phyloP scores from a whole-genome alignment of 495 filamentous ascomycete genomes.

The Rusavskia elegans region DNA sequence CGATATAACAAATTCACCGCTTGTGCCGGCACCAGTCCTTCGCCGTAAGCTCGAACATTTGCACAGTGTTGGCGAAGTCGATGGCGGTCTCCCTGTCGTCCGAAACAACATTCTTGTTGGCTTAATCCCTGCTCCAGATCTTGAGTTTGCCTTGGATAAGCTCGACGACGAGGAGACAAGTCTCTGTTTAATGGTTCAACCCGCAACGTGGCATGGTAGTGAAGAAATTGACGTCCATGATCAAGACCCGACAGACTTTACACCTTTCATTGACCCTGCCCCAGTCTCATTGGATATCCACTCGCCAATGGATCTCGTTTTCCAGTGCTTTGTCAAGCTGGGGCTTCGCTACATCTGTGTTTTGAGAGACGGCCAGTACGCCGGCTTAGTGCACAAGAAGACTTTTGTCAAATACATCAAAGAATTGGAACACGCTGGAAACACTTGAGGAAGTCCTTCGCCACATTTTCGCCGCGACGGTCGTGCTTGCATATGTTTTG shows the following conservation, averaged over 20 bases:
- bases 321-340: constrained; percentile 92
- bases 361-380: constrained; percentile 64
- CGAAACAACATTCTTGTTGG: constrained; percentile 68
- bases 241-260: constrained; percentile 66
- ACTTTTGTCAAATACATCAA: constrained; percentile 90
- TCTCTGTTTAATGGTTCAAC: constrained; percentile 67
- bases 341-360: constrained; percentile 90
- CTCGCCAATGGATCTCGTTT: constrained; percentile 88
- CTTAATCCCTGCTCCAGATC: constrained; percentile 82
- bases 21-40: constrained; percentile 58
- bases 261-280: constrained; percentile 78
- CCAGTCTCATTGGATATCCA: constrained; percentile 78
- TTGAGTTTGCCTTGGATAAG: constrained; percentile 83
- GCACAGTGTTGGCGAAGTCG: constrained; percentile 75
- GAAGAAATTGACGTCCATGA: constrained; percentile 35
- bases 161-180: constrained; percentile 56
- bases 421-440: constrained; percentile 42
- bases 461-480: too few relatives aligned
- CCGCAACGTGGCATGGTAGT: constrained; percentile 34
- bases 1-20: constrained; percentile 66
- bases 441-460: constrained; percentile 1
- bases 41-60: constrained; percentile 66
- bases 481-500: too few relatives aligned
- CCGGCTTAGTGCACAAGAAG: constrained; percentile 93
- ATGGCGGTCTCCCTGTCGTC: constrained; percentile 80